phyloP scores from a whole-genome alignment of 2,329 filamentous ascomycete species.

The Clarireedia paspali region DNA sequence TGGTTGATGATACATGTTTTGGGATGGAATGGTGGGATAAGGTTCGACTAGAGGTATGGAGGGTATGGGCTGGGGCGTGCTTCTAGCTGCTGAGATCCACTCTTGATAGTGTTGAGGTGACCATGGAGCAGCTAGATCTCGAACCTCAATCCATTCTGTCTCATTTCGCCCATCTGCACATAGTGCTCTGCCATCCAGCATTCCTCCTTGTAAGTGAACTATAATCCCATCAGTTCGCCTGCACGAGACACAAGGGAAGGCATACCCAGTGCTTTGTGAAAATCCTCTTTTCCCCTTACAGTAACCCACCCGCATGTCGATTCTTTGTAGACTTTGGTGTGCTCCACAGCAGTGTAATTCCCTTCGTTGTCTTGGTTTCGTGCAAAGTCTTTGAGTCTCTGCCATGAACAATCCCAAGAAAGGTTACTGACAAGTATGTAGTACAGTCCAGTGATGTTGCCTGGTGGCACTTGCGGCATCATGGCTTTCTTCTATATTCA shows the following conservation, averaged over 20 bases:
- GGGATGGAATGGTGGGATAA: too few species aligned
- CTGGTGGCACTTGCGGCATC: conserved; percentile 12
- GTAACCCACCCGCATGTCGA: conserved; percentile 20
- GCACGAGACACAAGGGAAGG: not conserved
- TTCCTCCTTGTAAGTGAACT: conserved; percentile 19
- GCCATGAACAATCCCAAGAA: conserved; percentile 21
- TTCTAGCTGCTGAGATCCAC: not conserved
- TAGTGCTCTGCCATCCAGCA: conserved; percentile 15
- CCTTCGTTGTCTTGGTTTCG: conserved; percentile 14
- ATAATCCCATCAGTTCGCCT: not conserved
- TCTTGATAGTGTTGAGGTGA: not conserved
- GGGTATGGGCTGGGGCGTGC: not conserved
- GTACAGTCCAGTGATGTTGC: conserved; percentile 10
- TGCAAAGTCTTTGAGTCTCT: conserved; percentile 23
- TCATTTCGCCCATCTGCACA: conserved; percentile 23
- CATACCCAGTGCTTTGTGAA: conserved; percentile 8
- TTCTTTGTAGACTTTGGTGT: conserved; percentile 18
- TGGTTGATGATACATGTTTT: not conserved
- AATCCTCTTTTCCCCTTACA: conserved; percentile 18
- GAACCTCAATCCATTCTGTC: conserved; percentile 12
- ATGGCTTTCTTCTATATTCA: not conserved
- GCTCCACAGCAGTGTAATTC: conserved; percentile 17
- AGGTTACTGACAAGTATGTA: conserved; percentile 11
- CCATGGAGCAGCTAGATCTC: not conserved
- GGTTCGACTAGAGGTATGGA: too few species aligned